Percentiles rank a stretch among this genome's conserved stretches.
phyloP scores from a whole-genome alignment of 1,284 basidiomycete species.

The Ganoderma lingzhi region DNA sequence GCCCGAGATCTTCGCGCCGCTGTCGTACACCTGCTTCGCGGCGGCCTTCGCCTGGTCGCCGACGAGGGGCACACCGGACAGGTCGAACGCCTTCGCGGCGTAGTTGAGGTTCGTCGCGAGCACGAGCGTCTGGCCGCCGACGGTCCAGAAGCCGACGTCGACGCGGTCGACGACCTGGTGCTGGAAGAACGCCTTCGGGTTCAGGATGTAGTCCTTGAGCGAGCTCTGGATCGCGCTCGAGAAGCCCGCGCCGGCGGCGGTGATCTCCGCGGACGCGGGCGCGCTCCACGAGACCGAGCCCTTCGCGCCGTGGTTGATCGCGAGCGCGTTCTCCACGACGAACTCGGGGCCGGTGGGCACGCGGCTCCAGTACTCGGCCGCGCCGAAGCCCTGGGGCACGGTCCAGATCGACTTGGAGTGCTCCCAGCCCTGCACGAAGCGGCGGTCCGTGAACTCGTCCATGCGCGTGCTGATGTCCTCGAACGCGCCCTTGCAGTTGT shows the following conservation, averaged over 20 bases:
- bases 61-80: constrained; percentile 30
- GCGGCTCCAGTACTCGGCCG: constrained; percentile 69
- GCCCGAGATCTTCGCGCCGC: constrained; percentile 40
- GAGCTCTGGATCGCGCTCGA: constrained; percentile 48
- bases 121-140: constrained; percentile 44
- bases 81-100: constrained; percentile 36
- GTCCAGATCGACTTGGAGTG: constrained; percentile 73
- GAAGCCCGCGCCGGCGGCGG: constrained; percentile 60
- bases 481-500: constrained; percentile 58
- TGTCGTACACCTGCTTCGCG: constrained; percentile 39
- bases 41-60: constrained; percentile 13
- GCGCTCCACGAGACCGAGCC: constrained; percentile 77
- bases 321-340: constrained; percentile 67
- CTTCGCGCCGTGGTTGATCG: constrained; percentile 74
- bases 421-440: constrained; percentile 70
- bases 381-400: constrained; percentile 79
- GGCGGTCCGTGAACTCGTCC: constrained; percentile 64
- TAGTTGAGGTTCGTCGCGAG: constrained; percentile 54
- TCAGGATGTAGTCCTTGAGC: constrained; percentile 51
- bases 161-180: constrained; percentile 42
- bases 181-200: constrained; percentile 40
- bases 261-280: constrained; percentile 69
- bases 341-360: constrained; percentile 75
- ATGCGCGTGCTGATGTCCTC: constrained; percentile 72
- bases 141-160: constrained; percentile 52